Evolutionary conservation across 306 rosid species (phyloP), one percentile per base, ranked within the genome.

Genomic region (Luffa acutangula): DNA sequence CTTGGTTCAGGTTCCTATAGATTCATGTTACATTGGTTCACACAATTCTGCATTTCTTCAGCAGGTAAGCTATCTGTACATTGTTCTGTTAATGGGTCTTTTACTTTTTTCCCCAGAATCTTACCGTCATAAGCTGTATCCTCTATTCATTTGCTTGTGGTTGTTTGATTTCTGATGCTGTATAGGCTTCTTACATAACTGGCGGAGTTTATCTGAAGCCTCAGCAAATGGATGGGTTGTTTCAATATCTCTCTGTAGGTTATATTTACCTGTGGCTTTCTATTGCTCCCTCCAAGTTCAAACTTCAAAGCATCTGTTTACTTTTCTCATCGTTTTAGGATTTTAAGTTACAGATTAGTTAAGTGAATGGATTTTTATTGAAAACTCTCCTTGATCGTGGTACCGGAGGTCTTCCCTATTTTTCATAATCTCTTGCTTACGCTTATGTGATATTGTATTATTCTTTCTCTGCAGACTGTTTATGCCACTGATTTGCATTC

Each of bases 201-300:
- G 96, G 93, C 78, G 99, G 97, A 74, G 94, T 95, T 79, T 95
- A 95, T 90, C 85, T 91, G 87, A 91, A 84, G 87, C 97, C 99
- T 80, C 97, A 90, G 73, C 97, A 90, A 46, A 76, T 85, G 81
- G 95, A 92, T 15, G 97, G 97, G 67, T 86, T 95, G 79, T 93
- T 91, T 89, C 98, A 95, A 74, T 95, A 91, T 89, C 92, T 95
- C 79, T 89, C 92, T 72, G 97, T 95, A 90, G 75, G 97, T 76
- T 79, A 69, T 51, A 21, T 64, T 62, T 77, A 11, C 46, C 51
- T 3, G 14, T 56, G 54, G 54, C 12, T 46, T 45, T 70, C 7
- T 45, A 1, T 70, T 45, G 14, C 76, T 43, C 39, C 53, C 18
- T 70, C 75, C 75, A 43, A 42, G 18, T 70, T 25, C 31, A 25